A percentile compares a stretch with the other conserved stretches of the same genome.
These are phyloP conservation scores for Fraxinus nigra DNA, from an alignment of 305 asterid species.

Conservation along the genomic window DNA sequence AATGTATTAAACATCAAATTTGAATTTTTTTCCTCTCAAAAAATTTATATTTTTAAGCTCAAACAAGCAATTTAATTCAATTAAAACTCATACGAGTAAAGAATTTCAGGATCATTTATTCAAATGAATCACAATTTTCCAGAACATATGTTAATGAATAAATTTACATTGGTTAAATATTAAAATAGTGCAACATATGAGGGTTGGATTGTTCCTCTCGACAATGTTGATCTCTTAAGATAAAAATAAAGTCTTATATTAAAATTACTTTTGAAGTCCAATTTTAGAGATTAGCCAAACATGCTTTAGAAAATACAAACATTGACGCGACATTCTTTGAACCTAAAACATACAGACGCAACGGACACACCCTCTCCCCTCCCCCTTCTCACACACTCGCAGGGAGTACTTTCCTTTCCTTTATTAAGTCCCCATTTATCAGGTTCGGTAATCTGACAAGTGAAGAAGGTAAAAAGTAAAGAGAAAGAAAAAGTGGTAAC, in stretches of 20 bases:
- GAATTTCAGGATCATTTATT: neutral
- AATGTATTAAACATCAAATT: neutral
- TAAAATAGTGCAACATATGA: neutral
- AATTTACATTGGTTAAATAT: neutral
- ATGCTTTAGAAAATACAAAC: neutral
- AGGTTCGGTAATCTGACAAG: constrained; percentile 17
- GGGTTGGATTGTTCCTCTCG: neutral
- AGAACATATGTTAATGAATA: neutral
- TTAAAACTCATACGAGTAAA: neutral
- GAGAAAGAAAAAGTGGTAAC: constrained; percentile 12
- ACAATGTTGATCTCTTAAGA: neutral
- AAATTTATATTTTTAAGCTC: neutral
- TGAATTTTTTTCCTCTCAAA: neutral
- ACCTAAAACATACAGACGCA: neutral
- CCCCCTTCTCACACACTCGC: neutral
- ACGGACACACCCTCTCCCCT: neutral
- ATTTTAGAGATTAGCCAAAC: neutral
- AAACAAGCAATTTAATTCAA: neutral
- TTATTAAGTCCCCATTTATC: constrained; percentile 6
- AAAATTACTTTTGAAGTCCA: neutral
- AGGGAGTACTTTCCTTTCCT: neutral
- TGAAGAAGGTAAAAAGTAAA: constrained; percentile 16
- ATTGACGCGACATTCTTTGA: neutral
- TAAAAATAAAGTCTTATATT: no score
- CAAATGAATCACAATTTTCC: neutral